Percentiles rank a stretch among this genome's conserved stretches.
These are phyloP conservation scores for Penicillium alfredii DNA, from an alignment of 495 filamentous ascomycete species.

Conservation along the genomic window DNA sequence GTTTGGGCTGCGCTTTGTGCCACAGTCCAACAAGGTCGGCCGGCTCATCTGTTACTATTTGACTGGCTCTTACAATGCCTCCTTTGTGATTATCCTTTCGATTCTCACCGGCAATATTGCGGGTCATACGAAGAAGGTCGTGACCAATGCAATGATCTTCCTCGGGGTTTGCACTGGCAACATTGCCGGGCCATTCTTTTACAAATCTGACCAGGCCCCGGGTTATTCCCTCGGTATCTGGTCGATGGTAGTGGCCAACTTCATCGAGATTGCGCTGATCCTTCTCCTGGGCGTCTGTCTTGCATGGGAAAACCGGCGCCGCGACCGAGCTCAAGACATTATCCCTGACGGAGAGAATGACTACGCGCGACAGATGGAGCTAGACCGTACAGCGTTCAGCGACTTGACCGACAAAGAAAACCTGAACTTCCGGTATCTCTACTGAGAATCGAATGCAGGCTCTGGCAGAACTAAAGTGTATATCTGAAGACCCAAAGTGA, in stretches of 20 bases:
- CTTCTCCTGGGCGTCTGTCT: constrained; percentile 32
- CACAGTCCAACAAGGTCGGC: constrained; percentile 30
- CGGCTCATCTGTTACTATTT: constrained; percentile 48
- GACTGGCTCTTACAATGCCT: constrained; percentile 52
- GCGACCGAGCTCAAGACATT: constrained; percentile 33
- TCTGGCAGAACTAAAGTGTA: too few relatives aligned
- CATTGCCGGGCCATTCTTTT: constrained; percentile 53
- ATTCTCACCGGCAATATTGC: constrained; percentile 49
- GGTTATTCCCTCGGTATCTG: constrained; percentile 48
- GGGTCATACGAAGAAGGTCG: constrained; percentile 54
- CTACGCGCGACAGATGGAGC: constrained; percentile 20
- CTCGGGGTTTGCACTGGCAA: constrained; percentile 39
- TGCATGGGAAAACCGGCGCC: constrained; percentile 43
- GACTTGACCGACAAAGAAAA: constrained; percentile 53
- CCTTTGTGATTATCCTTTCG: constrained; percentile 50
- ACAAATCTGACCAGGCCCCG: constrained; percentile 42
- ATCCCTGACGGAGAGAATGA: constrained; percentile 22
- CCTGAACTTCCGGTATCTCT: constrained; percentile 31
- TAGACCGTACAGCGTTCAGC: constrained; percentile 46
- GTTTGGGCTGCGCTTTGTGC: constrained; percentile 44
- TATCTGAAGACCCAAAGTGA: too few relatives aligned
- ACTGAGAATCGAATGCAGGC: too few relatives aligned
- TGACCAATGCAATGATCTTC: constrained; percentile 49
- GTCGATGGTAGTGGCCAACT: constrained; percentile 49
- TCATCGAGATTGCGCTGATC: constrained; percentile 39